Evolutionary conservation across 169 alveolate genomes (phyloP).

Genomic region (Plasmodium adleri): DNA sequence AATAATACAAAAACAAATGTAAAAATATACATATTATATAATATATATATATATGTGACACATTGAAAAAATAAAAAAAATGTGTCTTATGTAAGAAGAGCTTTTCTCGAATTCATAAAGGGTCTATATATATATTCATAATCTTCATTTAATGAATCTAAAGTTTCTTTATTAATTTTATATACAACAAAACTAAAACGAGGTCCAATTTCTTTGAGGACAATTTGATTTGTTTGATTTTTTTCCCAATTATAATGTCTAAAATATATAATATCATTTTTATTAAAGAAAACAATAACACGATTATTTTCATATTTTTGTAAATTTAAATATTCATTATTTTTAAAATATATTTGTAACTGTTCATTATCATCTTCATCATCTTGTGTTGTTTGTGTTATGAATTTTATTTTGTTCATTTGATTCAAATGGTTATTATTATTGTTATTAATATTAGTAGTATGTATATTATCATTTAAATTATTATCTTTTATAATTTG

Average conservation of each 20-base stretch:
- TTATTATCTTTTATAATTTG: constrained; percentile 15
- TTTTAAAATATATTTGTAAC: constrained; percentile 42
- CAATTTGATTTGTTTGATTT: constrained; percentile 88
- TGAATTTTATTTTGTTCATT: neutral
- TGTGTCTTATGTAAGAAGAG: constrained; percentile 75
- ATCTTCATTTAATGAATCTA: constrained; percentile 97
- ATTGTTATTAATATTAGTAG: neutral
- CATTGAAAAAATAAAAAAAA: neutral
- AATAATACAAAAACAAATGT: neutral
- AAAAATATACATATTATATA: neutral
- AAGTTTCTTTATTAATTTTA: constrained; percentile 97
- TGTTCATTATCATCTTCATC: constrained; percentile 10
- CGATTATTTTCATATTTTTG: constrained; percentile 91
- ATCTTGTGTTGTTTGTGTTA: neutral
- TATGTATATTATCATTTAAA: neutral
- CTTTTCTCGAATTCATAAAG: constrained; percentile 95
- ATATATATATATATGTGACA: neutral
- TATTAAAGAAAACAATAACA: constrained; percentile 93
- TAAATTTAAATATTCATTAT: constrained; percentile 30
- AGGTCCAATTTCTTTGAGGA: constrained; percentile 95
- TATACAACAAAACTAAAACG: constrained; percentile 95
- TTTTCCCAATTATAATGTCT: constrained; percentile 94
- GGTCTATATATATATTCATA: constrained; percentile 98
- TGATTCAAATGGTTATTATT: neutral
- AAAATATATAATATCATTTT: constrained; percentile 93